Conservation (phyloP, 1,284 basidiomycete species). For the Calocybe gambosa region DNA sequence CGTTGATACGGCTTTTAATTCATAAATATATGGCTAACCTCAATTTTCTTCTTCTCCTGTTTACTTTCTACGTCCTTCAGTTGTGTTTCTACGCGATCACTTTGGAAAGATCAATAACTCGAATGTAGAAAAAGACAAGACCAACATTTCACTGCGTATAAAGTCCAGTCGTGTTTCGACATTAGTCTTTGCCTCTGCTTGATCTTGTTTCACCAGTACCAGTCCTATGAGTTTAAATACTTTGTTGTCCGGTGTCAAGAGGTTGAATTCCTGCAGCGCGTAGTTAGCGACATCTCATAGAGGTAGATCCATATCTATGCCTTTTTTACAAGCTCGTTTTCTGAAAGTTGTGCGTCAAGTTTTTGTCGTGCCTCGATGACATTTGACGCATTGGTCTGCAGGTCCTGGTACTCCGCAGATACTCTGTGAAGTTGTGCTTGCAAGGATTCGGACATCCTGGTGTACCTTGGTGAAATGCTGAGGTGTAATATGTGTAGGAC, state of each 20-base stretch:
- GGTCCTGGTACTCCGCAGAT: slow-evolving; percentile 72
- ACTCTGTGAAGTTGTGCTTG: slow-evolving; percentile 56
- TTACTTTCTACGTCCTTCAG: slow-evolving; percentile 72
- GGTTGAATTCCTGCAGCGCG: slow-evolving; percentile 72
- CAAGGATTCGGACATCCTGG: slow-evolving; percentile 33
- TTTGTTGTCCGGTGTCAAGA: slow-evolving; percentile 69
- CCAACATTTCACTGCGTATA: slow-evolving; percentile 87
- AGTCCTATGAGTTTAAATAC: slow-evolving; percentile 94
- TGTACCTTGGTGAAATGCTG: background rate
- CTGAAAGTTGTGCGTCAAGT: slow-evolving; percentile 84
- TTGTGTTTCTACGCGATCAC: slow-evolving; percentile 76
- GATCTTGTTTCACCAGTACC: slow-evolving; percentile 88
- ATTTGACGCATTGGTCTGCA: slow-evolving; percentile 68
- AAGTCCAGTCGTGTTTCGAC: slow-evolving; percentile 91
- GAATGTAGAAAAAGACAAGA: slow-evolving; percentile 13
- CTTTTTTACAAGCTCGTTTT: slow-evolving; percentile 92
- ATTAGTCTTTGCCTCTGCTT: slow-evolving; percentile 81
- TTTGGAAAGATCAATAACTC: slow-evolving; percentile 25
- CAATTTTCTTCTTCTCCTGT: slow-evolving; percentile 72
- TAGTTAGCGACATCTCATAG: slow-evolving; percentile 1
- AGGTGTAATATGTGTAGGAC: background rate
- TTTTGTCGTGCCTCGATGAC: slow-evolving; percentile 77
- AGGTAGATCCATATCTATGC: slow-evolving; percentile 31
- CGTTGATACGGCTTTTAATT: background rate
- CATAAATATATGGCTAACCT: slow-evolving; percentile 44